Base-by-base conservation (phyloP, 805 yeast species). In the Yarrowia osloensis region DNA sequence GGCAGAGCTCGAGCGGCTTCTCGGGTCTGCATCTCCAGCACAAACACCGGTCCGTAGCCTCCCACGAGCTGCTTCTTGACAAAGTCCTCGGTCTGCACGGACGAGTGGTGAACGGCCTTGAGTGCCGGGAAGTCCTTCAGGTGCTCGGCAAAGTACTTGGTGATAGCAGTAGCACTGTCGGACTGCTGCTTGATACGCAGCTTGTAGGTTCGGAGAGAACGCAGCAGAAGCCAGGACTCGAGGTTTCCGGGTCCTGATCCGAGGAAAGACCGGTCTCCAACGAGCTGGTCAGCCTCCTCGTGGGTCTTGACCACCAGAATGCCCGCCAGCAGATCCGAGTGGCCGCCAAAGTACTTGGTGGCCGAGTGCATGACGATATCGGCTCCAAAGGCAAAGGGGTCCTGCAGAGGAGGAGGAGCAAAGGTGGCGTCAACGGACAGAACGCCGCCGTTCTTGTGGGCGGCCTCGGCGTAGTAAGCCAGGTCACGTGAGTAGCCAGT, bases 321-420 rank as follows among this genome's bases (percentile, higher is more conserved):
- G 37, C 98, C 98, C 5, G 97, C 92, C 62, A 93, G 80, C 49
- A 92, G 79, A 76, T 93, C 98, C 7, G 96, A 90, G 77, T 93
- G 97, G n/a, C 98, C 98, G 44, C 97, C 97, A 73, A 91, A 88
- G 78, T 88, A 94, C 75, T 93, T 93, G 0, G 97, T 93, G 0
- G 92, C 97, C 0, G 97, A 91, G 76, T 93, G 97, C 84, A 94
- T 80, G n/a, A 94, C 86, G 70, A 91, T 78, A 76, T 94, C 98
- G 33, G 89, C 97, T 57, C 94, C 97, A 72, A 85, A 88, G 44
- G 82, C 81, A 78, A 91, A 91, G 5, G 96, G 94, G 69, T 91
- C 85, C 72, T 86, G 89, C 67, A 92, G 78, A 19, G 97, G 97
- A 15, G 96, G 96, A 22, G 98, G 97, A 11, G 97, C 98, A 77